Base-by-base conservation (phyloP, 2,329 filamentous ascomycete species). In the Cytospora chrysosperma region DNA sequence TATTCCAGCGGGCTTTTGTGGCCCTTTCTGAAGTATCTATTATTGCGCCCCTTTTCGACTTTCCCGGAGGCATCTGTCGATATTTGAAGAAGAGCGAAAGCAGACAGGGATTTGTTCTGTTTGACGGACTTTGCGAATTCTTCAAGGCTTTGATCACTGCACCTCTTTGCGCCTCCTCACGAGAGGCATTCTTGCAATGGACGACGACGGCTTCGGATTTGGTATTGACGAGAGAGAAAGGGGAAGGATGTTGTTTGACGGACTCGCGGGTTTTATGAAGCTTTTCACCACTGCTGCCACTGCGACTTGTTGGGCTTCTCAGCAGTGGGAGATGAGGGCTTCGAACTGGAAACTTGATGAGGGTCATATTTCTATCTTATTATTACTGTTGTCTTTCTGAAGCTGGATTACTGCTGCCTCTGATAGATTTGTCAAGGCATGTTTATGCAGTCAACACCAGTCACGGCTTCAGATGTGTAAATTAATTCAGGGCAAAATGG, bases 341-440 rank as follows among this genome's bases (percentile, higher is more conserved):
- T 37, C 27, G 19, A 21, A 50, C 19, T 19, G 17, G 51, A 47
- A 34, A 28, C 34, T 61, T 27, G 51, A 55, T 49, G 28, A 55
- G 26, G 26, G 40, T 43, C 40, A n/a, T n/a, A n/a, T n/a, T n/a
- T 24, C 9, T 24, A 12, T 47, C 4, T 12, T 47, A 8, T 24
- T 12, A 24, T 21, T 40, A n/a, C 12, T 40, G 15, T 19, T 40
- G 37, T 47, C n/a, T 15, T 40, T 55, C 51, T 55, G 40, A 40
- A 43, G 51, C 59, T 61, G 55, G 59, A 61, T 26, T 55, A 50
- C 59, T 61, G 59, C 59, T 51, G 58, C 52, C 59, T 49, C 40
- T 49, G n/a, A 24, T 55, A 34, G 21, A 8, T 28, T 55, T 30
- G 59, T 55, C 24, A 32, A 30, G 59, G 59, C 51, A 13, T 30